A percentile compares a stretch with the other conserved stretches of the same genome.
Evolutionary conservation across 2,329 filamentous ascomycete species (phyloP).

Genomic region (Ophiostoma populinum): DNA sequence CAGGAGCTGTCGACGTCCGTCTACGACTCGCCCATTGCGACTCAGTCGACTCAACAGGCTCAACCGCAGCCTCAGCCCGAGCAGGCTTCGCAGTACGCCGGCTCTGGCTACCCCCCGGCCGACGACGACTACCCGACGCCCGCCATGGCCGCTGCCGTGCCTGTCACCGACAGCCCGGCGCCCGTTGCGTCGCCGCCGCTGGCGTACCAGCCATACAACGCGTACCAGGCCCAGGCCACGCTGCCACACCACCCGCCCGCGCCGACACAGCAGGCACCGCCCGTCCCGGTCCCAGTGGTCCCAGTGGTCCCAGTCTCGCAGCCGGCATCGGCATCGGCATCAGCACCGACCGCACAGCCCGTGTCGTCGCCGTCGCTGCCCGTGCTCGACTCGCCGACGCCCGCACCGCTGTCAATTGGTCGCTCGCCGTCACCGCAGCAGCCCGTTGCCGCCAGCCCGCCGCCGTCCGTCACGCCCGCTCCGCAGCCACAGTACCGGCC

Average conservation of each 20-base stretch:
- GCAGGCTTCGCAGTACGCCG: constrained; percentile 22
- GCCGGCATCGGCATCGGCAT: no score
- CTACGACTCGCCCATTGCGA: constrained; percentile 56
- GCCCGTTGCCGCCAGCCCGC: no score
- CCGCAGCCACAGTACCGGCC: constrained; percentile 39
- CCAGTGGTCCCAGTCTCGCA: no score
- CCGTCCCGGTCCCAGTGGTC: constrained; percentile 11
- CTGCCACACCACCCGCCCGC: constrained; percentile 23
- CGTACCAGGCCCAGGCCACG: no score
- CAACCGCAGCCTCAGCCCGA: constrained; percentile 19
- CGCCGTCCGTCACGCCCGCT: constrained; percentile 7
- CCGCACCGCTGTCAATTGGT: background rate
- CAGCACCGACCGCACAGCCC: background rate
- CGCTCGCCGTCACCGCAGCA: constrained; percentile 8
- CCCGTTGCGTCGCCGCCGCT: constrained; percentile 19
- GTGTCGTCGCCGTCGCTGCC: constrained; percentile 2
- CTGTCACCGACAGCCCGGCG: constrained; percentile 12
- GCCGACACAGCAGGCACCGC: background rate
- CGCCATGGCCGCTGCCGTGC: constrained; percentile 21
- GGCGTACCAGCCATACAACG: constrained; percentile 25
- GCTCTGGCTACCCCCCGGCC: constrained; percentile 14
- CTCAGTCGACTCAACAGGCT: constrained; percentile 24
- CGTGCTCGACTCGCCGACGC: no score
- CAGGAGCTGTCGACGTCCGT: constrained; percentile 65
- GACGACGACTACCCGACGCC: constrained; percentile 14